Evolutionary conservation across 257 asterid species (phyloP), one percentile per base, ranked within the genome.

Genomic region (Henckelia pumila): DNA sequence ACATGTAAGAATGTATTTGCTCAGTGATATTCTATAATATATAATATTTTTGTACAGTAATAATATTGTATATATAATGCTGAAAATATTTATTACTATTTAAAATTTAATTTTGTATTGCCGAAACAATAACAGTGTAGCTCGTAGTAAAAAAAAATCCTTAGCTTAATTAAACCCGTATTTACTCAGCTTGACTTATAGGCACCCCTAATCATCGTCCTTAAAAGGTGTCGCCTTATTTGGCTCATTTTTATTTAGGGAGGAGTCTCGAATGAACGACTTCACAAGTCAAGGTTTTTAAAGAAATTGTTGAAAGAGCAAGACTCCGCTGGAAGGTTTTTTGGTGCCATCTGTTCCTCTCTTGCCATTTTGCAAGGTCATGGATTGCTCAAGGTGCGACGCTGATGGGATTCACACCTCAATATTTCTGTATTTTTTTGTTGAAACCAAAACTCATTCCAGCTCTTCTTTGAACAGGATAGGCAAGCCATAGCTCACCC

Each of bases 261-360:
- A 68, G 96, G 94, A 33, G 37, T 53, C 40, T 63, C 70, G 28
- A 55, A 80, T 3, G 94, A 85, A 70, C 74, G 86, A 80, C 78
- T 90, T 21, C 79, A 78, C 33, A 90, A 80, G 77, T 93, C 96
- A 4, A 80, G 68, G 76, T 56, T 86, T 71, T 87, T 93, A 63
- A 93, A 86, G 82, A 85, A 84, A 67, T 62, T 93, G 83, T 83
- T 93, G 7, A 88, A 86, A 78, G 96, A 93, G 72, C 97, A 90
- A 70, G 79, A 82, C 37, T 76, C 69, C 7, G 77, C 75, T 4
- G 92, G 86, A 56, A 84, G 97, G 82, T 63, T 89, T 62, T 57
- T 82, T 20, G 96, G 97, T 40, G 99, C 96, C 17, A 66, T 86
- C 37, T 65, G 84, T 77, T 76, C 90, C 71, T 84, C 97, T 1